Percentiles rank a stretch among this genome's conserved stretches.
These are phyloP conservation scores for Syncephalastrum sp. DNA, from an alignment of 371 early-diverging fungal species.

Conservation along the genomic window DNA sequence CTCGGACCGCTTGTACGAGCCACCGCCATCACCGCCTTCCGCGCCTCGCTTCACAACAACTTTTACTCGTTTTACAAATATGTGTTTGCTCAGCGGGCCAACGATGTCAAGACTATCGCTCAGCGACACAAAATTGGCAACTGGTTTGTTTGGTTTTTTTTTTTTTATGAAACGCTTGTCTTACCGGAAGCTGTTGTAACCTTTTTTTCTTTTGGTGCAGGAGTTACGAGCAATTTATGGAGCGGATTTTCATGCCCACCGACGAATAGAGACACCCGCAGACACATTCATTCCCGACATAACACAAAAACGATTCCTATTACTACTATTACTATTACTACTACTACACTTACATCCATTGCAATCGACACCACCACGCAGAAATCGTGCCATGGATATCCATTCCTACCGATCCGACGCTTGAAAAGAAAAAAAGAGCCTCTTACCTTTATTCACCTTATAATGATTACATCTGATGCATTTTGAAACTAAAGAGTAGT, in stretches of 20 bases:
- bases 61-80: slow-evolving; percentile 44
- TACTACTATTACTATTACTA: too few species aligned
- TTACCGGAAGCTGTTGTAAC: slow-evolving; percentile 1
- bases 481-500: too few species aligned
- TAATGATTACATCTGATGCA: too few species aligned
- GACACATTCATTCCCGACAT: not conserved
- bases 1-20: slow-evolving; percentile 84
- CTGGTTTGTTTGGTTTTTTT: slow-evolving; percentile 30
- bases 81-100: slow-evolving; percentile 53
- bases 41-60: slow-evolving; percentile 53
- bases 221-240: slow-evolving; percentile 56
- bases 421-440: too few species aligned
- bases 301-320: not conserved
- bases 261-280: slow-evolving; percentile 33
- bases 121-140: slow-evolving; percentile 58
- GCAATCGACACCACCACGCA: too few species aligned
- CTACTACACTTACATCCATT: too few species aligned
- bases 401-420: too few species aligned
- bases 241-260: slow-evolving; percentile 46
- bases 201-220: slow-evolving; percentile 15
- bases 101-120: slow-evolving; percentile 59
- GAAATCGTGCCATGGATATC: too few species aligned
- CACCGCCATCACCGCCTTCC: slow-evolving; percentile 78
- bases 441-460: too few species aligned
- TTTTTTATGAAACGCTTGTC: not conserved